These are phyloP conservation scores for Cutaneotrichosporon mucoides DNA, from an alignment of 1,284 basidiomycete species.

Conservation along the genomic window DNA sequence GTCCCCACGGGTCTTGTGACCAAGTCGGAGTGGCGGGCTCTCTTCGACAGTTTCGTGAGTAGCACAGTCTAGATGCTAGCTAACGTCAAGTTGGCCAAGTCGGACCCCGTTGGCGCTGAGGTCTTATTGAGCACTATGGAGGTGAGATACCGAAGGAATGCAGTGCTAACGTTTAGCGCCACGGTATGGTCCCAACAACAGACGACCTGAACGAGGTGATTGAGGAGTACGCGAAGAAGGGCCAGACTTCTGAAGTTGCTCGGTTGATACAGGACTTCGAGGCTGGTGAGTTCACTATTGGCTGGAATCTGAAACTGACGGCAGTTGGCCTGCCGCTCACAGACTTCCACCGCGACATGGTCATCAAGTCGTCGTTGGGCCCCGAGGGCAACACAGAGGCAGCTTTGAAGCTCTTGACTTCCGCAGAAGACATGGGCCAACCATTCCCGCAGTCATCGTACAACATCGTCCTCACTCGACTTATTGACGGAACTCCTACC, in stretches of 20 bases:
- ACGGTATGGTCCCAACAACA: constrained; percentile 11
- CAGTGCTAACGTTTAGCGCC: no score
- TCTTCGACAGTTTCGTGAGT: constrained; percentile 39
- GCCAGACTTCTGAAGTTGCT: constrained; percentile 24
- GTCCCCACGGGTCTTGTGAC: constrained; percentile 37
- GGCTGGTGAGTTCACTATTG: constrained; percentile 13
- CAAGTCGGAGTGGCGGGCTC: constrained; percentile 34
- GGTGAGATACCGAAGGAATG: no score
- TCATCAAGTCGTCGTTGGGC: constrained; percentile 23
- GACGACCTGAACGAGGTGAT: constrained; percentile 19
- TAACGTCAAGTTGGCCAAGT: constrained; percentile 6
- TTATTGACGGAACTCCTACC: constrained; percentile 27
- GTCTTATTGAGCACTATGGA: constrained; percentile 19
- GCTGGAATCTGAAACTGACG: not conserved
- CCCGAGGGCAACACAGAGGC: constrained; percentile 27
- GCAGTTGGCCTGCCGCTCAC: constrained; percentile 20
- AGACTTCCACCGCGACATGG: constrained; percentile 28
- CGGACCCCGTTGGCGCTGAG: constrained; percentile 16
- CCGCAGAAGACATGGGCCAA: constrained; percentile 40
- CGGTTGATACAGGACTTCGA: constrained; percentile 21
- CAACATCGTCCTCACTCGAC: constrained; percentile 39
- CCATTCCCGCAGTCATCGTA: constrained; percentile 49
- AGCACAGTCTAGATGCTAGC: not conserved
- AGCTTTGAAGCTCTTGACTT: constrained; percentile 42
- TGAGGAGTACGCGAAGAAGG: constrained; percentile 21